Percentiles rank a stretch among this genome's conserved stretches.
These are phyloP conservation scores for Draba incana DNA, from an alignment of 345 rosid species.

Conservation along the genomic window DNA sequence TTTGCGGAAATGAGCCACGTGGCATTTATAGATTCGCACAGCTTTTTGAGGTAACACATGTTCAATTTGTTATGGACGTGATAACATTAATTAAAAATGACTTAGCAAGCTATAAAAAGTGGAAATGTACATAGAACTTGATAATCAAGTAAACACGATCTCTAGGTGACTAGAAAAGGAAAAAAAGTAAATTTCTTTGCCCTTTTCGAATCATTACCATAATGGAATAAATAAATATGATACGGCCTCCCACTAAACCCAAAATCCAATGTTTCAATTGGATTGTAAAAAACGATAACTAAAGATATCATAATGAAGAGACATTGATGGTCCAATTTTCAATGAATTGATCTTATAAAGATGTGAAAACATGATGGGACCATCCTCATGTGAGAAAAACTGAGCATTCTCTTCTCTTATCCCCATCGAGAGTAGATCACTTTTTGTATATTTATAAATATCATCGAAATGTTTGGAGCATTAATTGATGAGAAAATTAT, in stretches of 20 bases:
- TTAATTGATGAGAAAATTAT: constrained; percentile 11
- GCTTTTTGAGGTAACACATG: constrained; percentile 22
- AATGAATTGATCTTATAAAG: constrained; percentile 5
- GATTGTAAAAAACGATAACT: neutral
- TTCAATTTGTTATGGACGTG: constrained; percentile 19
- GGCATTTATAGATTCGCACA: constrained; percentile 12
- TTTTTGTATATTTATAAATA: constrained; percentile 22
- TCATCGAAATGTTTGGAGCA: neutral
- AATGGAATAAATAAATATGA: constrained; percentile 23
- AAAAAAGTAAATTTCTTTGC: neutral
- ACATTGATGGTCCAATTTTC: constrained; percentile 35
- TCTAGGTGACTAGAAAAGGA: neutral
- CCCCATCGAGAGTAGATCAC: constrained; percentile 20
- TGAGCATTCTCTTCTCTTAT: constrained; percentile 39
- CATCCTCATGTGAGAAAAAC: constrained; percentile 45
- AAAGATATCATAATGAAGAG: constrained; percentile 25
- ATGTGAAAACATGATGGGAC: constrained; percentile 43
- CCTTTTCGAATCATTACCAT: constrained; percentile 16
- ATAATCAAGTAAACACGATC: constrained; percentile 37
- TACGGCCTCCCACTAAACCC: constrained; percentile 38
- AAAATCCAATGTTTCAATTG: constrained; percentile 28
- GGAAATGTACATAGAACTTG: constrained; percentile 25
- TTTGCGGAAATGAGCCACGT: constrained; percentile 17
- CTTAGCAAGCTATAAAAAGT: constrained; percentile 9
- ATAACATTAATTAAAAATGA: neutral